These are phyloP conservation scores for Penicillium sp. DNA, from an alignment of 2,329 filamentous ascomycete genomes.

Conservation along the genomic window DNA sequence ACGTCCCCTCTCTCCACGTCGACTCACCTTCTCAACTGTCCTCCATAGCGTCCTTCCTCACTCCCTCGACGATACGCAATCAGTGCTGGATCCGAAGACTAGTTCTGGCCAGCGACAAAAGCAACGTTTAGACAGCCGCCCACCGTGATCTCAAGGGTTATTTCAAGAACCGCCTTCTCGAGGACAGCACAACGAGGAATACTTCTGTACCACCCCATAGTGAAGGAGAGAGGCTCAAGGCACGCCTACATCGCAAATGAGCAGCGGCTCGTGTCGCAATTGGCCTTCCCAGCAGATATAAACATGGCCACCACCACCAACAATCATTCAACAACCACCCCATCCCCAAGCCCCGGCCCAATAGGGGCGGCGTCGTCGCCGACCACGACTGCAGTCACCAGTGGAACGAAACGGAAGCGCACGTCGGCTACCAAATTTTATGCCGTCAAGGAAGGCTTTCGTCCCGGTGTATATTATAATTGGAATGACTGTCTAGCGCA, in stretches of 20 bases:
- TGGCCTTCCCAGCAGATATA: not conserved
- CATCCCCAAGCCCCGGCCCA: constrained; percentile 33
- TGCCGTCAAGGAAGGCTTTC: constrained; percentile 58
- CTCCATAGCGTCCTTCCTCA: not conserved
- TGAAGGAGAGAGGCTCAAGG: not conserved
- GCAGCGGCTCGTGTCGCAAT: not conserved
- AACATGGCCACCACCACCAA: constrained; percentile 12
- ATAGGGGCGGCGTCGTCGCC: constrained; percentile 22
- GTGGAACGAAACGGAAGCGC: constrained; percentile 56
- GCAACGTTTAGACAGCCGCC: not conserved
- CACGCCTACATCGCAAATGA: not conserved
- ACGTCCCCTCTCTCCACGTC: not conserved
- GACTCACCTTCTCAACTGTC: not conserved
- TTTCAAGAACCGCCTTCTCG: not conserved
- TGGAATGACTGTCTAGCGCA: constrained; percentile 62
- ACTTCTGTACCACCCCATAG: not conserved
- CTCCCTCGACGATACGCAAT: not conserved
- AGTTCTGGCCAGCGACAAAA: not conserved
- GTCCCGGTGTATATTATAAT: constrained; percentile 60
- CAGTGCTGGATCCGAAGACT: not conserved
- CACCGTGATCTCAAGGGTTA: not conserved
- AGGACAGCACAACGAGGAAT: constrained; percentile 1
- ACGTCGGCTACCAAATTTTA: constrained; percentile 55
- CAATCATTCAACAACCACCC: constrained; percentile 29
- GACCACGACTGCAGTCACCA: constrained; percentile 28